Conservation (phyloP, 2,329 filamentous ascomycete genomes). For the Penicillium griseofulvum region DNA sequence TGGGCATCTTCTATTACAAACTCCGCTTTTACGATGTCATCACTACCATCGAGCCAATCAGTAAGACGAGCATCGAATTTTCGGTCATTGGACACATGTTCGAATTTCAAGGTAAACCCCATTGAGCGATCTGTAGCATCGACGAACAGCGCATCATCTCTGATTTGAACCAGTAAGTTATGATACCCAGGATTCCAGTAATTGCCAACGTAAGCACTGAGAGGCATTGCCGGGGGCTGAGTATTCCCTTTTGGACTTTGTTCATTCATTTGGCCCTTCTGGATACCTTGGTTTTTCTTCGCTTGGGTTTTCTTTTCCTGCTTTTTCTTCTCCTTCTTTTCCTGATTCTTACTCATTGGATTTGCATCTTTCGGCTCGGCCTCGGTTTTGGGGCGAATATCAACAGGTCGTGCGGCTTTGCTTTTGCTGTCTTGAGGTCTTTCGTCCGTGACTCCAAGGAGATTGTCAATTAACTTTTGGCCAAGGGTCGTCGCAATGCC, state of each 20-base stretch:
- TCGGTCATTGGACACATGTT: constrained; percentile 19
- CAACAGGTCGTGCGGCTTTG: constrained; percentile 1
- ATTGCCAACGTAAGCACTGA: constrained; percentile 22
- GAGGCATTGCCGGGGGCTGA: constrained; percentile 13
- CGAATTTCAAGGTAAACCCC: constrained; percentile 31
- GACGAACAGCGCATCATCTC: constrained; percentile 28
- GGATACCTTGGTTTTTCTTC: neutral
- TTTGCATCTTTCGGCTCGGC: neutral
- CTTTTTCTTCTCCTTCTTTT: neutral
- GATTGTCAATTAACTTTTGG: constrained; percentile 25
- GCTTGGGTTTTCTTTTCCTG: neutral
- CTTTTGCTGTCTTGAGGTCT: neutral
- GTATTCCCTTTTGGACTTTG: neutral
- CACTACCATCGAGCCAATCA: neutral
- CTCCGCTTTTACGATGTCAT: neutral
- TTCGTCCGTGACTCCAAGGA: constrained; percentile 18
- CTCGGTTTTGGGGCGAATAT: neutral
- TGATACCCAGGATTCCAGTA: constrained; percentile 30
- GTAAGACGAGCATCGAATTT: neutral
- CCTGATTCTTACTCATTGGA: neutral
- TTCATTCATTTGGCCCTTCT: neutral
- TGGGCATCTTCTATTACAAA: neutral
- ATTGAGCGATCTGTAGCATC: constrained; percentile 35
- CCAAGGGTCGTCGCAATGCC: constrained; percentile 15
- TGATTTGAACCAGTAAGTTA: constrained; percentile 23